Evolutionary conservation across 352 stramenopile species (phyloP).

Genomic region (Blastocystis sp.): DNA sequence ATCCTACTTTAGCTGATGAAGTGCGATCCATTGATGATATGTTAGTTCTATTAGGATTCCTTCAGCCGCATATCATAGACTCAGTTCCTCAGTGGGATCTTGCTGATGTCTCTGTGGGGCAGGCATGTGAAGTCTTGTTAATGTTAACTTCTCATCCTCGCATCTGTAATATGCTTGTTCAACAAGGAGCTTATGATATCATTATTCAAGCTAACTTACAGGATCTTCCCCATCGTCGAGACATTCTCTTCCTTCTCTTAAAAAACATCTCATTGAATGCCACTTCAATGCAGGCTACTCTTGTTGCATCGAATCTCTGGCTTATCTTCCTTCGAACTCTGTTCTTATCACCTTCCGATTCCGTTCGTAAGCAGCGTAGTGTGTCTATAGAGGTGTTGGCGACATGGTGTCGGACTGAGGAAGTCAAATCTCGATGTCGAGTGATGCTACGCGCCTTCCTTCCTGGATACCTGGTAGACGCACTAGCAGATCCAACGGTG

Average conservation of each 20-base stretch:
- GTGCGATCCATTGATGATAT: neutral
- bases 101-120: neutral
- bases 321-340: slow-evolving; percentile 19
- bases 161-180: neutral
- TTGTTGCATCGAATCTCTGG: slow-evolving; percentile 18
- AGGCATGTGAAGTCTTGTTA: neutral
- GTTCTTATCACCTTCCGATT: neutral
- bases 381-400: neutral
- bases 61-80: neutral
- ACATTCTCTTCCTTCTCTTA: neutral
- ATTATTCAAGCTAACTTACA: neutral
- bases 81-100: neutral
- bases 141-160: neutral
- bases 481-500: neutral
- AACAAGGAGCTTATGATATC: neutral
- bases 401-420: neutral
- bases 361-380: neutral
- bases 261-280: neutral
- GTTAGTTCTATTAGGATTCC: slow-evolving; percentile 10
- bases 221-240: neutral
- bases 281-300: neutral
- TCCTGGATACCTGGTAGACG: slow-evolving; percentile 8
- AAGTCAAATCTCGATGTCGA: neutral
- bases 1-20: neutral
- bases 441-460: slow-evolving; percentile 32